Conservation (phyloP, 2,329 filamentous ascomycete genomes). For the Aspergillus sp. region DNA sequence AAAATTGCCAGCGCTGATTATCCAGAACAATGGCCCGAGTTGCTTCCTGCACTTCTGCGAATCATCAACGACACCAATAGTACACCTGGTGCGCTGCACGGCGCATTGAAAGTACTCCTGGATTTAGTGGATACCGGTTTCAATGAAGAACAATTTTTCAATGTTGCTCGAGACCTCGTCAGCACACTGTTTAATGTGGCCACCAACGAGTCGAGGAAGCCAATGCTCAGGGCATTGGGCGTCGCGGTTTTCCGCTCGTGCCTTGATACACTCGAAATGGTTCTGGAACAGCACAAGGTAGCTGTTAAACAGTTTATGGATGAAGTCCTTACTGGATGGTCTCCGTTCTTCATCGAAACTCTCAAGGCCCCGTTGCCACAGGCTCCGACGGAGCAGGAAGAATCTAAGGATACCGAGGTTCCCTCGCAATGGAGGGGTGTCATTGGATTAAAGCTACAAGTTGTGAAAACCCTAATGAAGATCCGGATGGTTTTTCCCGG, state of each 20-base stretch:
- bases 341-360: slow-evolving; percentile 80
- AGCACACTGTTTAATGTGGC: slow-evolving; percentile 81
- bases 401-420: slow-evolving; percentile 52
- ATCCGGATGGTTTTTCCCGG: slow-evolving; percentile 80
- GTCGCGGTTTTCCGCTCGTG: slow-evolving; percentile 87
- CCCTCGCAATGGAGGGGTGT: slow-evolving; percentile 75
- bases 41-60: slow-evolving; percentile 76
- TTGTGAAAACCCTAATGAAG: slow-evolving; percentile 89
- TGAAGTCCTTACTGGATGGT: slow-evolving; percentile 78
- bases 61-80: slow-evolving; percentile 68
- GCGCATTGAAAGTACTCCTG: slow-evolving; percentile 80
- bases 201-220: slow-evolving; percentile 70
- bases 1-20: slow-evolving; percentile 94
- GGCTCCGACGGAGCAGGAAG: slow-evolving; percentile 57
- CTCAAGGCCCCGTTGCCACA: slow-evolving; percentile 72
- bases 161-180: slow-evolving; percentile 80
- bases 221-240: slow-evolving; percentile 76
- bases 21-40: slow-evolving; percentile 88
- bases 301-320: slow-evolving; percentile 89
- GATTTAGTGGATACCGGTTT: slow-evolving; percentile 93
- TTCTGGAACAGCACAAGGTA: slow-evolving; percentile 85
- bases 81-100: slow-evolving; percentile 78
- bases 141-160: slow-evolving; percentile 93
- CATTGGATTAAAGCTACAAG: slow-evolving; percentile 85
- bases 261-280: slow-evolving; percentile 95